Evolutionary conservation across 345 rosid genomes (phyloP).

Genomic region (Lepidium sativum): DNA sequence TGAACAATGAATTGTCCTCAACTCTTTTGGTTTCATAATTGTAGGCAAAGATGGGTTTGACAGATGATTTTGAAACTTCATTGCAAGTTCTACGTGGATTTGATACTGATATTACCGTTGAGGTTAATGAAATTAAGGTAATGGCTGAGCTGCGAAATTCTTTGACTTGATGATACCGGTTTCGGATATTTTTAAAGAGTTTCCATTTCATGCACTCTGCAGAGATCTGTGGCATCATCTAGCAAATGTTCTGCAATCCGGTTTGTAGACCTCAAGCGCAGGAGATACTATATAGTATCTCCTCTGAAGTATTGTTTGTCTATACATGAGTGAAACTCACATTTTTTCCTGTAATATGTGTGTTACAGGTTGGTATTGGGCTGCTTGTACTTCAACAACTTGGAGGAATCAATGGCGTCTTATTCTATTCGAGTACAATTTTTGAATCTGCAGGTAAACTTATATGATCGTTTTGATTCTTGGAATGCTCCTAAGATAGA

Average conservation of each 20-base stretch:
- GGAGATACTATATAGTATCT: constrained; percentile 87
- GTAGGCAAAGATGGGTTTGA: constrained; percentile 99
- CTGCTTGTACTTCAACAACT: constrained; percentile 84
- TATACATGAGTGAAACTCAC: constrained; percentile 8
- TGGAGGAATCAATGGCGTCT: constrained; percentile 84
- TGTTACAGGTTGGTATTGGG: constrained; percentile 80
- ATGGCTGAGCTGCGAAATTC: not conserved
- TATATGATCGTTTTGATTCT: not conserved
- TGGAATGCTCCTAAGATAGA: not conserved
- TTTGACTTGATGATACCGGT: not conserved
- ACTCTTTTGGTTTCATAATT: too few relatives aligned
- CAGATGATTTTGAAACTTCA: constrained; percentile 92
- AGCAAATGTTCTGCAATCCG: constrained; percentile 61
- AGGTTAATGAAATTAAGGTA: constrained; percentile 98
- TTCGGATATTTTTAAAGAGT: not conserved
- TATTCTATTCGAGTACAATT: constrained; percentile 86
- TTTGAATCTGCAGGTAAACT: constrained; percentile 70
- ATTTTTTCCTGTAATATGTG: not conserved
- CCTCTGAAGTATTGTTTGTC: constrained; percentile 6
- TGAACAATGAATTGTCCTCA: too few relatives aligned
- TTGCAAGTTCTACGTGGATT: constrained; percentile 97
- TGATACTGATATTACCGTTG: constrained; percentile 83
- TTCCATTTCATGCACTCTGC: not conserved
- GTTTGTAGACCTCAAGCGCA: constrained; percentile 81
- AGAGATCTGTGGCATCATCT: constrained; percentile 80